Evolutionary conservation across 2,329 filamentous ascomycete genomes (phyloP).

Genomic region (Xylaria sp.): DNA sequence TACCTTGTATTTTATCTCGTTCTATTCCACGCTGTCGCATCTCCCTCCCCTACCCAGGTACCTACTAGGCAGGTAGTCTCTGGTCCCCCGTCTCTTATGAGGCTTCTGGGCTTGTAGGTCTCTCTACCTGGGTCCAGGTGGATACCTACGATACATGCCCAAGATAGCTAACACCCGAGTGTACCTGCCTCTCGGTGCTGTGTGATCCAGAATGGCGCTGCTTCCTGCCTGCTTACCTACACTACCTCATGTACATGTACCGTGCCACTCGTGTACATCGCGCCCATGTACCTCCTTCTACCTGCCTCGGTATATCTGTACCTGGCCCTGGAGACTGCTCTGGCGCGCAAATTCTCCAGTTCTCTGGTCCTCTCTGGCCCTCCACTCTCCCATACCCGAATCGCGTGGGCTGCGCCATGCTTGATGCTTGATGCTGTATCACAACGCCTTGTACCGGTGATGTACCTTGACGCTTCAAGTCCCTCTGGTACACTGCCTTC

Average conservation of each 20-base stretch:
- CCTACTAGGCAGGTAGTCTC: neutral
- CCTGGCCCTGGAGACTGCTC: conserved; percentile 19
- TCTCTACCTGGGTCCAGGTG: conserved; percentile 26
- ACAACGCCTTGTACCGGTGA: conserved; percentile 46
- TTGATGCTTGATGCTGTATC: conserved; percentile 39
- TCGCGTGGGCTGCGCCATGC: conserved; percentile 40
- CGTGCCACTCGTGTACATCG: conserved; percentile 33
- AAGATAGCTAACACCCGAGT: conserved; percentile 28
- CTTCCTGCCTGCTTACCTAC: conserved; percentile 31
- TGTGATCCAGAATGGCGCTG: conserved; percentile 31
- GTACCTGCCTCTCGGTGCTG: conserved; percentile 39
- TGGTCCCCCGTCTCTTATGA: conserved; percentile 6
- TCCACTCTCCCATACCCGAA: conserved; percentile 34
- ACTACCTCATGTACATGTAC: conserved; percentile 31
- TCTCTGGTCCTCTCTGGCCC: conserved; percentile 25
- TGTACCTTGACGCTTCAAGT: conserved; percentile 38
- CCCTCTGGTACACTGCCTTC: conserved; percentile 21
- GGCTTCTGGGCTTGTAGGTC: conserved; percentile 21
- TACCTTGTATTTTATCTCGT: conserved; percentile 12
- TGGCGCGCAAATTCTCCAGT: conserved; percentile 32
- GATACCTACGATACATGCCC: conserved; percentile 28
- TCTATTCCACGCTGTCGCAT: conserved; percentile 10
- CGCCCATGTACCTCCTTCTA: conserved; percentile 23
- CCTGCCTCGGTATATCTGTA: conserved; percentile 24
- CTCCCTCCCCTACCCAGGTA: neutral